Percentiles rank a stretch among this genome's conserved stretches.
These are phyloP conservation scores for Podospora bellae-mahoneyi DNA, from an alignment of 495 filamentous ascomycete genomes.

Conservation along the genomic window DNA sequence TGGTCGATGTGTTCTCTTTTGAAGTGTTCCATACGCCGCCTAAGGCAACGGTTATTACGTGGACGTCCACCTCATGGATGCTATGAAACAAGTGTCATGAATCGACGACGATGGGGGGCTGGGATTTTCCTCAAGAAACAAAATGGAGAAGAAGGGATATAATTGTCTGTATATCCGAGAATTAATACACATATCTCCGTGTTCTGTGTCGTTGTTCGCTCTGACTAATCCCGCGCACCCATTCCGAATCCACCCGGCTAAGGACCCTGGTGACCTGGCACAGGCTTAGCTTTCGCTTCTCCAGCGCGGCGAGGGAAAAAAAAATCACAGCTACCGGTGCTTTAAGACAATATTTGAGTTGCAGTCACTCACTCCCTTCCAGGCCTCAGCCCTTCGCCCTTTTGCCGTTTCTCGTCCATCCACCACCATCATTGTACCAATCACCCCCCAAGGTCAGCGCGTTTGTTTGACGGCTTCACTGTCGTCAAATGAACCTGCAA, in stretches of 20 bases:
- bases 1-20: conserved; percentile 20
- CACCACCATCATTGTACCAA: conserved; percentile 24
- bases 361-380: conserved; percentile 18
- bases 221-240: conserved; percentile 1
- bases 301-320: conserved; percentile 3
- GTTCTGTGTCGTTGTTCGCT: background rate
- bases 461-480: conserved; percentile 60
- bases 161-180: background rate
- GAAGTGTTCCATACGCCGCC: background rate
- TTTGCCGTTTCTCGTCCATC: conserved; percentile 20
- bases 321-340: background rate
- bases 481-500: conserved; percentile 72
- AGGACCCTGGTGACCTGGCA: conserved; percentile 7
- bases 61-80: background rate
- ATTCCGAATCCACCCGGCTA: conserved; percentile 13
- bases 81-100: background rate
- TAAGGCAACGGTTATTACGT: conserved; percentile 1
- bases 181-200: background rate
- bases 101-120: background rate
- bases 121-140: background rate
- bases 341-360: conserved; percentile 11
- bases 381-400: conserved; percentile 15
- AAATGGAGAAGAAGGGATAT: background rate
- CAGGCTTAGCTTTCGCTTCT: background rate
- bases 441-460: conserved; percentile 40